A percentile compares a stretch with the other conserved stretches of the same genome.
Evolutionary conservation across 805 yeast species (phyloP).

Genomic region (Cephaloascus fragrans): DNA sequence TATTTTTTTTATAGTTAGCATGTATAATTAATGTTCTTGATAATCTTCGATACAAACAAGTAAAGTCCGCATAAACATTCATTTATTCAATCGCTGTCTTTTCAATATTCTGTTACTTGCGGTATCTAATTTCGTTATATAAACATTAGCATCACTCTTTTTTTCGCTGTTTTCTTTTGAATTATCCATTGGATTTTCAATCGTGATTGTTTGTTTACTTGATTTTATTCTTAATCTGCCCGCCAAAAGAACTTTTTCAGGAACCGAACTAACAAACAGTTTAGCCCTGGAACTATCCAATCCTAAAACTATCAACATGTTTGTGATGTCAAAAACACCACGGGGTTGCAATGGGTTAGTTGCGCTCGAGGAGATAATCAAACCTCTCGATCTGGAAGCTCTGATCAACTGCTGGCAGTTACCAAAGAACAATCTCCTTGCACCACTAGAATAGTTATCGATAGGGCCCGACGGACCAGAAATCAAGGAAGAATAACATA

Average conservation of each 20-base stretch:
- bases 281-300: constrained; percentile 54
- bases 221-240: constrained; percentile 69
- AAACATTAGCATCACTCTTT: not conserved
- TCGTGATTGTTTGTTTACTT: constrained; percentile 63
- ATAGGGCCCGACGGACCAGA: constrained; percentile 21
- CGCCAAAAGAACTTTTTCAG: constrained; percentile 56
- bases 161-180: not conserved
- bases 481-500: constrained; percentile 53
- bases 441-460: constrained; percentile 9
- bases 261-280: constrained; percentile 45
- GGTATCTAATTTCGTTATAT: not conserved
- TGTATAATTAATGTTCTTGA: too few species aligned
- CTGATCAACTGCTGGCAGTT: constrained; percentile 70
- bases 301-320: constrained; percentile 60
- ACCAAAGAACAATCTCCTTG: constrained; percentile 55
- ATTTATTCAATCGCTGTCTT: not conserved
- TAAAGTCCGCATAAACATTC: too few species aligned
- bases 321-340: constrained; percentile 57
- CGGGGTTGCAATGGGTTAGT: constrained; percentile 45
- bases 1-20: too few species aligned
- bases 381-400: constrained; percentile 72
- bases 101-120: not conserved
- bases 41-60: too few species aligned
- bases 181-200: constrained; percentile 29
- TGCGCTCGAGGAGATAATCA: constrained; percentile 76